Conservation (phyloP, 306 rosid genomes). For the Malus sylvestris region DNA sequence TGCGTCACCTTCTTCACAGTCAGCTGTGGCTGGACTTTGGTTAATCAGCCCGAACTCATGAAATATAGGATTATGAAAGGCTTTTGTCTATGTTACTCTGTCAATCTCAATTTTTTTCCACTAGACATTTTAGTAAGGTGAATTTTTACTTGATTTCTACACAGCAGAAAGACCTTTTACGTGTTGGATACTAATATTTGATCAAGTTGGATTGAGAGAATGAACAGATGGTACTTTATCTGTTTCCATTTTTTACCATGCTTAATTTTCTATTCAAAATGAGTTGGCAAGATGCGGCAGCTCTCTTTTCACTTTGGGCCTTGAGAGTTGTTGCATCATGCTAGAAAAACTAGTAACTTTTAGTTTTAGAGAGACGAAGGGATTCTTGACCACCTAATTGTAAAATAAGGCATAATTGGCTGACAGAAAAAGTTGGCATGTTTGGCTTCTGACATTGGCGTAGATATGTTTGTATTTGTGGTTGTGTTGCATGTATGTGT, state of each 20-base stretch:
- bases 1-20: neutral
- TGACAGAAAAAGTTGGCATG: neutral
- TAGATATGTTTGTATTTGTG: neutral
- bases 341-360: neutral
- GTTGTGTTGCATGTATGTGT: neutral
- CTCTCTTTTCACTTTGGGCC: neutral
- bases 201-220: neutral
- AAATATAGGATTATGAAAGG: neutral
- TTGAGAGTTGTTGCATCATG: neutral
- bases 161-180: neutral
- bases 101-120: neutral
- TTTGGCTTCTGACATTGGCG: neutral
- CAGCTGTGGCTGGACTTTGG: neutral
- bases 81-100: neutral
- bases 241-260: neutral
- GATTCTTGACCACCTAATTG: neutral
- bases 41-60: neutral
- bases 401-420: neutral
- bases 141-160: neutral
- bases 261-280: neutral
- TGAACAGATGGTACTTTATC: neutral
- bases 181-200: neutral
- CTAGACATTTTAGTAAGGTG: neutral
- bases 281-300: neutral
- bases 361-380: neutral